Conservation (phyloP, 495 filamentous ascomycete species). For the Aspergillus haitiensis region DNA sequence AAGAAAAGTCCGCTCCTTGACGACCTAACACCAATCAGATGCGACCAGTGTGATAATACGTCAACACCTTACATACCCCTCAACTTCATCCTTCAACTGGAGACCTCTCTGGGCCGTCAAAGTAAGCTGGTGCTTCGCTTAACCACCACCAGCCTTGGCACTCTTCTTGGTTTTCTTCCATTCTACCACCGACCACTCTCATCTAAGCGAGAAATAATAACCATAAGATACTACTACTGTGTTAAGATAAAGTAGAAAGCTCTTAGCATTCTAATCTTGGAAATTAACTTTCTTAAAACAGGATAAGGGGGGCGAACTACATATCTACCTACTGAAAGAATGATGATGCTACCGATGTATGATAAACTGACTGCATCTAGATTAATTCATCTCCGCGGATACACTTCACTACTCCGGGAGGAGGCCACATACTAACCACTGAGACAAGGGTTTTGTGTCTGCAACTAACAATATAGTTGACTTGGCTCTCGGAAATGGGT, state of each 20-base stretch:
- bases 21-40: conserved; percentile 2
- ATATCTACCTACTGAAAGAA: not conserved
- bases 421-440: not conserved
- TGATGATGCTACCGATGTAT: too few relatives aligned
- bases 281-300: not conserved
- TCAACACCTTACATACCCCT: conserved; percentile 1
- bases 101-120: too few relatives aligned
- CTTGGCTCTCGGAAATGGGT: not conserved
- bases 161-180: not conserved
- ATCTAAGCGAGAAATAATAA: not conserved
- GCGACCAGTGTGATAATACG: conserved; percentile 1
- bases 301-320: not conserved
- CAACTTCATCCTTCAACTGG: not conserved
- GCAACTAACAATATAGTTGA: not conserved
- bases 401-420: not conserved
- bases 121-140: too few relatives aligned
- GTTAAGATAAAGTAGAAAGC: not conserved
- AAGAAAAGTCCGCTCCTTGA: not conserved
- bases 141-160: not conserved
- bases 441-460: not conserved
- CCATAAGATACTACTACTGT: not conserved
- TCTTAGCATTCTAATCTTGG: not conserved
- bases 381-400: not conserved
- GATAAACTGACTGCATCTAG: too few relatives aligned
- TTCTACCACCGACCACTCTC: not conserved